Conservation (phyloP, 2,329 filamentous ascomycete species). For the Colletotrichum filicis region DNA sequence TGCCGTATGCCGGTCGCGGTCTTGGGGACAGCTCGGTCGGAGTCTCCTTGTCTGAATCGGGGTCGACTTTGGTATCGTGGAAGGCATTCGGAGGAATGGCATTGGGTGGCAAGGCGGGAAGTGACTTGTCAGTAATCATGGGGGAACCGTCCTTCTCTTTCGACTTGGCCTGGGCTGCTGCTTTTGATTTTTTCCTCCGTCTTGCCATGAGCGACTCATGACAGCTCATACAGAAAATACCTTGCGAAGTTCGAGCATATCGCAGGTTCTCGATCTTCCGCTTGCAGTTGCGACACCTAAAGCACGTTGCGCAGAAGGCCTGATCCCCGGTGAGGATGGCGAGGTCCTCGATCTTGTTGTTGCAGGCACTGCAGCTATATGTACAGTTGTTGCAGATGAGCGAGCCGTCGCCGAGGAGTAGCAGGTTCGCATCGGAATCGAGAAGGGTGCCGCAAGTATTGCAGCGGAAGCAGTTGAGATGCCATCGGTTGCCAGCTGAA, state of each 20-base stretch:
- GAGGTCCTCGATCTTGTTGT: slow-evolving; percentile 97
- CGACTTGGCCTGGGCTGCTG: slow-evolving; percentile 68
- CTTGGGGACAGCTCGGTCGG: slow-evolving; percentile 77
- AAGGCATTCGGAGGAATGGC: slow-evolving; percentile 73
- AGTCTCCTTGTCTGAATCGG: slow-evolving; percentile 68
- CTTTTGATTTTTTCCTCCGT: slow-evolving; percentile 86
- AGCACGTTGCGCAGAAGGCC: slow-evolving; percentile 97
- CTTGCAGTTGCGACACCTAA: slow-evolving; percentile 98
- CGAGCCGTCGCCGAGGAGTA: slow-evolving; percentile 96
- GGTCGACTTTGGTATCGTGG: slow-evolving; percentile 67
- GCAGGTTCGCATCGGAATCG: slow-evolving; percentile 96
- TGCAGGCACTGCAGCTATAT: slow-evolving; percentile 96
- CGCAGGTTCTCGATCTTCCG: slow-evolving; percentile 97
- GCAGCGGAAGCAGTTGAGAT: slow-evolving; percentile 98
- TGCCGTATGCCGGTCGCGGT: slow-evolving; percentile 62
- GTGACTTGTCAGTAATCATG: slow-evolving; percentile 87
- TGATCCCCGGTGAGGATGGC: slow-evolving; percentile 98
- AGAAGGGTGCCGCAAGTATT: slow-evolving; percentile 95
- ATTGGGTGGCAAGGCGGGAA: slow-evolving; percentile 88
- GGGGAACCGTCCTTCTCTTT: slow-evolving; percentile 72
- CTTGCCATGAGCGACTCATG: slow-evolving; percentile 97
- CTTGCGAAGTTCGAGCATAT: slow-evolving; percentile 96
- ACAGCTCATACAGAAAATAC: slow-evolving; percentile 99
- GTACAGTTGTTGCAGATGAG: slow-evolving; percentile 99
- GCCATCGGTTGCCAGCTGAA: slow-evolving; percentile 90